phyloP scores from a whole-genome alignment of 2,329 filamentous ascomycete genomes.

The Herpotrichia juniperi region DNA sequence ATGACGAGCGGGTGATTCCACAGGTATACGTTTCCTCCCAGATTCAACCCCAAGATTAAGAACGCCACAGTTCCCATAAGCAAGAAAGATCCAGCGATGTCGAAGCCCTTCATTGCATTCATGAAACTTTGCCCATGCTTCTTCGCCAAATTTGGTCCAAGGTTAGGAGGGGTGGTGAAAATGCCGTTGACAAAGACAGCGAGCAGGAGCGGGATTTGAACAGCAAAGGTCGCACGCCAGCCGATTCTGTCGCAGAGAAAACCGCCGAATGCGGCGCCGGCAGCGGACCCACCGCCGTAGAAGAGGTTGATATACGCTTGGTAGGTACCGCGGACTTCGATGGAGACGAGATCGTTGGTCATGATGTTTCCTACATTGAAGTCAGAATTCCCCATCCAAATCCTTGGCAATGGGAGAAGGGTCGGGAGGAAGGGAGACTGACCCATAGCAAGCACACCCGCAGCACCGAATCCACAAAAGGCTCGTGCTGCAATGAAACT shows the following conservation, averaged over 20 bases:
- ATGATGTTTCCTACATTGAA: slow-evolving; percentile 61
- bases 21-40: slow-evolving; percentile 59
- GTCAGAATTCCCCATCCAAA: neutral
- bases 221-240: slow-evolving; percentile 73
- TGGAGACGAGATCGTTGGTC: slow-evolving; percentile 74
- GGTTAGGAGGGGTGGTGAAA: slow-evolving; percentile 50
- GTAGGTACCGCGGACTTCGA: slow-evolving; percentile 73
- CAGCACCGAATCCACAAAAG: slow-evolving; percentile 74
- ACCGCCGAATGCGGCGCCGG: slow-evolving; percentile 73
- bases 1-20: slow-evolving; percentile 60
- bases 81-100: slow-evolving; percentile 56
- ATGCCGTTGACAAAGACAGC: slow-evolving; percentile 51
- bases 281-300: slow-evolving; percentile 58
- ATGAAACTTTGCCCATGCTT: slow-evolving; percentile 47
- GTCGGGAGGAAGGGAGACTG: neutral
- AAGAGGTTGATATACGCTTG: slow-evolving; percentile 72
- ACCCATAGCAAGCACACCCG: slow-evolving; percentile 71
- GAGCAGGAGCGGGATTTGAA: slow-evolving; percentile 58
- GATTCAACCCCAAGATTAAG: slow-evolving; percentile 58
- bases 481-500: slow-evolving; percentile 74
- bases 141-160: slow-evolving; percentile 54
- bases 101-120: slow-evolving; percentile 56
- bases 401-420: neutral
- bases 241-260: slow-evolving; percentile 72
- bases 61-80: slow-evolving; percentile 54